phyloP scores from a whole-genome alignment of 208 protist genomes.

The Acanthamoeba healyi region DNA sequence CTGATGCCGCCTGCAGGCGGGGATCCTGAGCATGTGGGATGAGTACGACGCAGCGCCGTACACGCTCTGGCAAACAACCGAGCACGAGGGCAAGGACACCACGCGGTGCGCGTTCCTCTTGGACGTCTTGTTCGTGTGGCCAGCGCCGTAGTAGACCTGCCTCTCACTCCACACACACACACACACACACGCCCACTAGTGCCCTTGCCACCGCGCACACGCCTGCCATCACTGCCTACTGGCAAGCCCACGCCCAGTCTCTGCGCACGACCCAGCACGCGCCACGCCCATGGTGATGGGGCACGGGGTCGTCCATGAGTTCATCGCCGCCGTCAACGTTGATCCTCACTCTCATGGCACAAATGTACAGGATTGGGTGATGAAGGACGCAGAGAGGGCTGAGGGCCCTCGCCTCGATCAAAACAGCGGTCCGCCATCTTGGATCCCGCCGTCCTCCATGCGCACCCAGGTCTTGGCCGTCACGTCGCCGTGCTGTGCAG shows the following conservation, averaged over 20 bases:
- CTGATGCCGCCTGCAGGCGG: neutral
- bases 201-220: neutral
- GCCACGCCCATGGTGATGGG: no score
- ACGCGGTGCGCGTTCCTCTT: neutral
- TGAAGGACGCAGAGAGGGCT: no score
- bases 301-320: no score
- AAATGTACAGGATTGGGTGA: no score
- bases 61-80: neutral
- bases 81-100: neutral
- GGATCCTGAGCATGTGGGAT: neutral
- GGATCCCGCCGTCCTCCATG: neutral
- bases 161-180: no score
- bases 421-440: neutral
- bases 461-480: conserved; percentile 17
- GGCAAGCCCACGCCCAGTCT: neutral
- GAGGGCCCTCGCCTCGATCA: neutral
- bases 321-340: no score
- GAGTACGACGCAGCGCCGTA: neutral
- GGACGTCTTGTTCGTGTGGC: no score
- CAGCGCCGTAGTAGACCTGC: no score
- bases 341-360: no score
- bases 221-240: neutral
- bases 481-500: neutral
- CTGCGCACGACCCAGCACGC: no score
- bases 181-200: neutral